These are phyloP conservation scores for Apocynum venetum DNA, from an alignment of 257 asterid genomes.

Conservation along the genomic window DNA sequence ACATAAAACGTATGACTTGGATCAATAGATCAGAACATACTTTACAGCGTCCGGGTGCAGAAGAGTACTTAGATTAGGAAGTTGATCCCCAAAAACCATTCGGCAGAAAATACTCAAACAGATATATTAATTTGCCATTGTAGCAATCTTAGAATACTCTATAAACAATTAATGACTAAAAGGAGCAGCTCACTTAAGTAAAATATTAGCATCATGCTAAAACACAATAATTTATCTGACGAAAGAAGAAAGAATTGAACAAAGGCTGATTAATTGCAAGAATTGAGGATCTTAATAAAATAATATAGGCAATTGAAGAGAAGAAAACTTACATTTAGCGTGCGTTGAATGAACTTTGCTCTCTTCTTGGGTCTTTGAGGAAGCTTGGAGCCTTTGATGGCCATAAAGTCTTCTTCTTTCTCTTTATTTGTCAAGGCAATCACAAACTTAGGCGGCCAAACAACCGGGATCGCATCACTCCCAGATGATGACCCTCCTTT, in stretches of 20 bases:
- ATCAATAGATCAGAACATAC: background rate
- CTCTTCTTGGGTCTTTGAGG: conserved; percentile 97
- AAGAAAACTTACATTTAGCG: conserved; percentile 70
- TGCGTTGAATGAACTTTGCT: conserved; percentile 79
- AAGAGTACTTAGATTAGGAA: background rate
- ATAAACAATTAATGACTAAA: background rate
- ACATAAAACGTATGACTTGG: background rate
- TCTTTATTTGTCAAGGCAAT: conserved; percentile 82
- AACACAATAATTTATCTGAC: background rate
- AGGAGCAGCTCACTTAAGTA: background rate
- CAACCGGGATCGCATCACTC: conserved; percentile 53
- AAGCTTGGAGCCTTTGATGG: conserved; percentile 84
- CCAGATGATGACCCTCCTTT: conserved; percentile 63
- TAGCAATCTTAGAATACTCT: background rate
- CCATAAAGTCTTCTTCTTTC: conserved; percentile 91
- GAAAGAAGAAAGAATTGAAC: background rate
- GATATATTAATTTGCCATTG: background rate
- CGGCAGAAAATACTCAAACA: background rate
- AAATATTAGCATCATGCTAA: background rate
- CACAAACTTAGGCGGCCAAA: conserved; percentile 86
- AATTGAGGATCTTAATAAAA: background rate
- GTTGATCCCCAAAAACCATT: background rate
- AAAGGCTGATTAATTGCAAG: background rate
- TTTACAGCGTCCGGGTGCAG: background rate
- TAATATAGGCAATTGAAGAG: background rate